Percentiles rank a stretch among this genome's conserved stretches.
Evolutionary conservation across 768 basidiomycete species (phyloP).

Genomic region (Gyrodon lividus): DNA sequence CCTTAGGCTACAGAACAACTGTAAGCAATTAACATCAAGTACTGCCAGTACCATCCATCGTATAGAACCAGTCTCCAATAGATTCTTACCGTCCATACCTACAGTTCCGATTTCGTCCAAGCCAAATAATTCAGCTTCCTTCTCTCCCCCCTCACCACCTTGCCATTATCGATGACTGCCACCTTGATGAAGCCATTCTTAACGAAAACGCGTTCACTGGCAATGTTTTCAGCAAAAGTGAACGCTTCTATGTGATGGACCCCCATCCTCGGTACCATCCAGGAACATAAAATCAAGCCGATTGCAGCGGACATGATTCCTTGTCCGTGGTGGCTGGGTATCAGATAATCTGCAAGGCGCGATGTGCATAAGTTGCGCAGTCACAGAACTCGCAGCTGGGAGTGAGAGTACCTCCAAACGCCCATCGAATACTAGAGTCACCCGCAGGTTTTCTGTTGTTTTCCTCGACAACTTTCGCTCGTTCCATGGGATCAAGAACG

Average conservation of each 20-base stretch:
- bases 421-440: conserved; percentile 53
- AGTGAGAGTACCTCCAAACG: conserved; percentile 48
- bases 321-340: conserved; percentile 50
- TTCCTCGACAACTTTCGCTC: conserved; percentile 29
- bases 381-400: conserved; percentile 15
- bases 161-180: conserved; percentile 36
- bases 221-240: conserved; percentile 50
- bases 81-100: neutral
- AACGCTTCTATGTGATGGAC: conserved; percentile 40
- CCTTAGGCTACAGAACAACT: too few species aligned
- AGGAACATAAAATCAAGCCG: conserved; percentile 50
- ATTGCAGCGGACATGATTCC: conserved; percentile 66
- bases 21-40: too few species aligned
- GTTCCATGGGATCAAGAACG: conserved; percentile 31
- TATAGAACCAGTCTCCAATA: neutral
- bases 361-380: neutral
- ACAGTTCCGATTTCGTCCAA: conserved; percentile 18
- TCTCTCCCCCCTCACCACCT: conserved; percentile 36
- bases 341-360: conserved; percentile 42
- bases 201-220: conserved; percentile 56
- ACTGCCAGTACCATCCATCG: too few species aligned
- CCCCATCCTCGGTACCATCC: conserved; percentile 61
- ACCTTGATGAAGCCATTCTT: conserved; percentile 54
- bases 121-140: conserved; percentile 35
- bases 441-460: conserved; percentile 41